Percentiles rank a stretch among this genome's conserved stretches.
Evolutionary conservation across 2,329 filamentous ascomycete genomes (phyloP).

Genomic region (Cladorrhinum sp.): DNA sequence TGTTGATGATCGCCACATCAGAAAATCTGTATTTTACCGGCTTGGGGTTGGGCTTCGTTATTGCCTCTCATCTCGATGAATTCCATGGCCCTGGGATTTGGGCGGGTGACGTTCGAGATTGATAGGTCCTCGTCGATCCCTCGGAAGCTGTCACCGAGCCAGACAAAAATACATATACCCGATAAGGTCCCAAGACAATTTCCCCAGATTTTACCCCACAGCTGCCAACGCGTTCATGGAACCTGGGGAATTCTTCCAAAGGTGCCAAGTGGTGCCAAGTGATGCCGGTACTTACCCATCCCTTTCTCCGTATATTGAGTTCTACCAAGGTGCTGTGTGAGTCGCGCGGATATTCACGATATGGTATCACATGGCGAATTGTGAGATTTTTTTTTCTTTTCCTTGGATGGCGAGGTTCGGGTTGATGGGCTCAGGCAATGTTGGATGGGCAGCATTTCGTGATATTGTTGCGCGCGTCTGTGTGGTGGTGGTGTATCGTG

Average conservation of each 20-base stretch:
- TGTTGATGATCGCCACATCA: not conserved
- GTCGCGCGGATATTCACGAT: not conserved
- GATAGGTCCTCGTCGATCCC: not conserved
- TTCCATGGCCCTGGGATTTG: not conserved
- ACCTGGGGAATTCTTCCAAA: constrained; percentile 8
- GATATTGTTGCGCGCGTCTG: too few relatives aligned
- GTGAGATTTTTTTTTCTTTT: not conserved
- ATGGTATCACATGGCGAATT: not conserved
- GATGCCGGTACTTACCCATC: constrained; percentile 7
- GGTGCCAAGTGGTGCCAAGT: not conserved
- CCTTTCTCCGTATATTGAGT: constrained; percentile 7
- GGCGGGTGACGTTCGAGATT: not conserved
- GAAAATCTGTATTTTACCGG: not conserved
- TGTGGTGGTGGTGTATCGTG: not conserved
- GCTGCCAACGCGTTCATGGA: constrained; percentile 1
- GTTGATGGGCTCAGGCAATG: too few relatives aligned
- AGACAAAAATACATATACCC: not conserved
- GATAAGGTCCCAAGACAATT: not conserved
- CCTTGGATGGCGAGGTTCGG: too few relatives aligned
- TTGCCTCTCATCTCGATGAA: not conserved
- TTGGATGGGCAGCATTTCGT: too few relatives aligned
- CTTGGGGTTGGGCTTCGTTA: not conserved
- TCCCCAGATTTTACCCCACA: not conserved
- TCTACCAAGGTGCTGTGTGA: not conserved
- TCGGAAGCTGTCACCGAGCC: not conserved